A percentile compares a stretch with the other conserved stretches of the same genome.
phyloP scores from a whole-genome alignment of 345 rosid genomes.

The Lenwebbia sp. region DNA sequence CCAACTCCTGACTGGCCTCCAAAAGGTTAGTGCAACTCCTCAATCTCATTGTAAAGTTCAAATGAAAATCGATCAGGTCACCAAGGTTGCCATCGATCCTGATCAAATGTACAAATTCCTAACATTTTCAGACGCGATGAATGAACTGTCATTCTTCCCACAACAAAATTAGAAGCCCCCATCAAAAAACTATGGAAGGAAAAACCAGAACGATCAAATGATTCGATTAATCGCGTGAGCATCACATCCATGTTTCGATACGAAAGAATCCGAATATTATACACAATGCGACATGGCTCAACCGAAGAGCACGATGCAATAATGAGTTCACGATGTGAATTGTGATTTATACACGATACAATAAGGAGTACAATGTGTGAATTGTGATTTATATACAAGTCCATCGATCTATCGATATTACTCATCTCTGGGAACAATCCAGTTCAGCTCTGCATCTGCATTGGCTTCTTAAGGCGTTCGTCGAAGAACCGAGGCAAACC shows the following conservation, averaged over 20 bases:
- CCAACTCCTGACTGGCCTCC: no score
- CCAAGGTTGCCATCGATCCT: neutral
- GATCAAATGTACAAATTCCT: neutral
- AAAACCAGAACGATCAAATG: neutral
- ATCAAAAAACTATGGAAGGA: neutral
- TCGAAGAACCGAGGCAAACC: neutral
- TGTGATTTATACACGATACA: neutral
- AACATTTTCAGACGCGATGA: neutral
- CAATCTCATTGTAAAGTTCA: neutral
- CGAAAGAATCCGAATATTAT: neutral
- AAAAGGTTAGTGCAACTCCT: neutral
- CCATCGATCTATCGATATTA: neutral
- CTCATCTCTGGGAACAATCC: neutral
- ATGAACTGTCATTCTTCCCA: neutral
- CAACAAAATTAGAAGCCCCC: neutral
- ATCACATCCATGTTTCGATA: neutral
- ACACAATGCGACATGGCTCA: neutral
- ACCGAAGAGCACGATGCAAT: neutral
- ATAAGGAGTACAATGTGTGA: neutral
- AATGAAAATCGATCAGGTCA: neutral
- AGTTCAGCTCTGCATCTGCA: neutral
- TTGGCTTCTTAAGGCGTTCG: neutral
- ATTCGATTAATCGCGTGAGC: neutral
- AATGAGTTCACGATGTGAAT: neutral
- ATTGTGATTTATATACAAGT: neutral